Evolutionary conservation across 2,329 filamentous ascomycete species (phyloP), one percentile per base, ranked within the genome.

Genomic region (Talaromyces rugulosus): DNA sequence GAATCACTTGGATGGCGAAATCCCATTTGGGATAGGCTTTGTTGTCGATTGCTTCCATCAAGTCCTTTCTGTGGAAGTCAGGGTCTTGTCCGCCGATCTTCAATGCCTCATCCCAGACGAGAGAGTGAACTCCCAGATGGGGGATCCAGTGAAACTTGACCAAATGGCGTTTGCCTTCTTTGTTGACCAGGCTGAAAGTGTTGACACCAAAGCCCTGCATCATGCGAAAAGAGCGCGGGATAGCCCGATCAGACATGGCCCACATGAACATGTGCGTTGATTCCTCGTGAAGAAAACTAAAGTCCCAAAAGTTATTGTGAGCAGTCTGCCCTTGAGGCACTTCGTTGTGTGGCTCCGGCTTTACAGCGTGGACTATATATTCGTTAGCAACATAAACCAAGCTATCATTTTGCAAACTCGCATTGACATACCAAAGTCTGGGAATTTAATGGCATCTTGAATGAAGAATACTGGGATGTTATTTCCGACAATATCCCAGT

Each of bases 171-270:
- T 90, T 84, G 27, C 89, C 89, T 66, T 89, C 82, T 28, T 81
- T 83, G 63, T 92, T 92, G 64, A 81, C 80, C 2, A 92, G 81
- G 0, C 85, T 89, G 68, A 82, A 94, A 0, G 91, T 93, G 75
- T 94, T 92, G 67, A 94, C 90, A 59, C 90, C 90, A 62, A 93
- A 94, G 0, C 90, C 90, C 67, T 94, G 89, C 88, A 94, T 92
- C 89, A 92, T 92, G 28, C 90, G 86, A 75, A 83, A 92, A 0
- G 88, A 91, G 2, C 89, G 84, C 1, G 90, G 90, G 61, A 91
- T 91, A 0, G 82, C 81, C 31, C 89, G 83, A 71, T 92, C 90
- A 8, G 85, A 89, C 87, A 92, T 90, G 33, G 86, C 79, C 89
- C 90, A 93, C 81, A 90, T 86, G 67, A 85, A 89, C 88, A 91